Conservation (phyloP, 1,284 basidiomycete species). For the Cronartium quercuum region DNA sequence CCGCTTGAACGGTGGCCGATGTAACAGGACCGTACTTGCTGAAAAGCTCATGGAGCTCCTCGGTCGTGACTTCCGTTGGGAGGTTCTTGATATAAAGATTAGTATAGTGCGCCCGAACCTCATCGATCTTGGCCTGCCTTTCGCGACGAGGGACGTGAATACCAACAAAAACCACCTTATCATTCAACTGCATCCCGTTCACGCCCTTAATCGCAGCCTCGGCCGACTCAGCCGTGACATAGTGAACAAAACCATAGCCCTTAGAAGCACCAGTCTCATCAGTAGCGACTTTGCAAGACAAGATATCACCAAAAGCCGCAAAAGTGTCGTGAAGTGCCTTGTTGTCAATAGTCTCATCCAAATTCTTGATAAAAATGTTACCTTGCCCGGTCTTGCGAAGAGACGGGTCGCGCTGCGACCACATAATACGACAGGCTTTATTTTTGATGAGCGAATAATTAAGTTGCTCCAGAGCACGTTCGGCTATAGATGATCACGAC, state of each 20-base stretch:
- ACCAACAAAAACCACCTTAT: slow-evolving; percentile 98
- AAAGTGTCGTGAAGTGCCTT: slow-evolving; percentile 99
- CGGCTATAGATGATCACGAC: slow-evolving; percentile 55
- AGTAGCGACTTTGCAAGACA: slow-evolving; percentile 98
- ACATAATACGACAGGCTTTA: slow-evolving; percentile 99
- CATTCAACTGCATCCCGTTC: slow-evolving; percentile 98
- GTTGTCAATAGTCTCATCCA: slow-evolving; percentile 97
- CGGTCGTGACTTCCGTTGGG: slow-evolving; percentile 73
- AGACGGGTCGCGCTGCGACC: slow-evolving; percentile 99
- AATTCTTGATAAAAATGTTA: slow-evolving; percentile 99
- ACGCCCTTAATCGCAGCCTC: slow-evolving; percentile 96
- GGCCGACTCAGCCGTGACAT: slow-evolving; percentile 94
- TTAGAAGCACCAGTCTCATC: slow-evolving; percentile 82
- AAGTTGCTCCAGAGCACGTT: slow-evolving; percentile 97
- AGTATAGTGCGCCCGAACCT: slow-evolving; percentile 93
- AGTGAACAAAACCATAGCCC: slow-evolving; percentile 98
- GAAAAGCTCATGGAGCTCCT: slow-evolving; percentile 83
- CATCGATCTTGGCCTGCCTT: slow-evolving; percentile 95
- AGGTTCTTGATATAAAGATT: slow-evolving; percentile 99
- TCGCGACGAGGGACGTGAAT: slow-evolving; percentile 85
- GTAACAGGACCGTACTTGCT: slow-evolving; percentile 74
- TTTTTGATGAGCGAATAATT: slow-evolving; percentile 99
- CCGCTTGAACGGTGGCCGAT: slow-evolving; percentile 72
- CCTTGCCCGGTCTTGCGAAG: slow-evolving; percentile 99
- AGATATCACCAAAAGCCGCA: slow-evolving; percentile 95